Evolutionary conservation across 768 basidiomycete species (phyloP).

Genomic region (Tricholomella constricta): DNA sequence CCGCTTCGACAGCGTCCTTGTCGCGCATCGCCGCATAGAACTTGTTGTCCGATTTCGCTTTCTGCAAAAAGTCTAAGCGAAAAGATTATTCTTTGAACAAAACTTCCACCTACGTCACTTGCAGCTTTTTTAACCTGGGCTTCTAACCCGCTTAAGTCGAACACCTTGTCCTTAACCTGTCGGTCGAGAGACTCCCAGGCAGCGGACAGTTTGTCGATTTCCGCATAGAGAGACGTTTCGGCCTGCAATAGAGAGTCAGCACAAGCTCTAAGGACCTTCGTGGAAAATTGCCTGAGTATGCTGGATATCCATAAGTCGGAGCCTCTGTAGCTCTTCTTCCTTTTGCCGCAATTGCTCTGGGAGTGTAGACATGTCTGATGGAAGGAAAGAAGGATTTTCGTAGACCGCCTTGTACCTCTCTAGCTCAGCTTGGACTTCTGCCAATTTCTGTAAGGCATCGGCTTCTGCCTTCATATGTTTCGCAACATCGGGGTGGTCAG

Average conservation of each 20-base stretch:
- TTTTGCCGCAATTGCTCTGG: constrained; percentile 59
- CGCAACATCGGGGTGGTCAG: constrained; percentile 54
- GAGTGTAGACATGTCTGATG: constrained; percentile 55
- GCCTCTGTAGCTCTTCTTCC: constrained; percentile 63
- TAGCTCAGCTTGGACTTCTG: constrained; percentile 48
- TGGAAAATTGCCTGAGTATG: constrained; percentile 55
- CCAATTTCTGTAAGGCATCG: constrained; percentile 51
- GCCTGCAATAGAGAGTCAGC: constrained; percentile 43
- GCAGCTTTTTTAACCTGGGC: constrained; percentile 64
- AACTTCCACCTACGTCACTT: constrained; percentile 72
- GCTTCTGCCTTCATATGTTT: constrained; percentile 52
- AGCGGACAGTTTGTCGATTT: constrained; percentile 82
- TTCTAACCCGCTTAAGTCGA: constrained; percentile 75
- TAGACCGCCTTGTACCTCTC: constrained; percentile 63
- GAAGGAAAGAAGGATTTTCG: constrained; percentile 52
- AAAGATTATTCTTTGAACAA: not conserved
- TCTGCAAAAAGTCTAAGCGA: constrained; percentile 46
- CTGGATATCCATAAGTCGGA: constrained; percentile 67
- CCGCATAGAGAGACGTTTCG: constrained; percentile 76
- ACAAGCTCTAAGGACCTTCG: not conserved
- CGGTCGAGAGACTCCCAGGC: constrained; percentile 86
- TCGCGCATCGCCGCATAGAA: constrained; percentile 89
- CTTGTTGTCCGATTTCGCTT: constrained; percentile 96
- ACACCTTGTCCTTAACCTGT: constrained; percentile 82
- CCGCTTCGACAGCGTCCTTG: constrained; percentile 79